Base-by-base conservation (phyloP, 495 filamentous ascomycete species). In the Jackrogersella minutella region DNA sequence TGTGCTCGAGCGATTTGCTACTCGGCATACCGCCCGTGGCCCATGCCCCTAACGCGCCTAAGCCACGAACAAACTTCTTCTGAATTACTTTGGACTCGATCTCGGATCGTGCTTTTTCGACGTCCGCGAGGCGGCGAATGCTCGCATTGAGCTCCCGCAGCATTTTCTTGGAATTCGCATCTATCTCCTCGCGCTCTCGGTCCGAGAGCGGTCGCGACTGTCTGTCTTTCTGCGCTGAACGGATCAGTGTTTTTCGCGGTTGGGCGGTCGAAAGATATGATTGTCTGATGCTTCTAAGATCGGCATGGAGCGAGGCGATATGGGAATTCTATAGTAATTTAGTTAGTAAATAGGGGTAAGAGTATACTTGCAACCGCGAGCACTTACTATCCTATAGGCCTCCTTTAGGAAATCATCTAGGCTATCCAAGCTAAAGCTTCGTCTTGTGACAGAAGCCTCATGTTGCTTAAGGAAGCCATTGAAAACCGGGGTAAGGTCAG, bases 331-430 rank as follows among this genome's bases (percentile, higher is more conserved):
- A 70, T 1, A 55, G 58, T 55, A n/a, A 58, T 58, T n/a, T 52
- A 26, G 50, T 60, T 56, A 43, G 54, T 56, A 21, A 53, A 39
- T 31, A 28, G 16, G 58, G 52, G 64, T 53, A 31, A 30, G 17
- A 37, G 41, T 62, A 26, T 24, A 46, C 16, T 24, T 49, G 13
- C 21, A 47, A 39, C 19, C 24, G 53, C 21, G 62, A 47, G 37
- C 61, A 60, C 87, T 72, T 78, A 96, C 95, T 70, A 99, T 99
- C 77, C 88, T 86, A 78, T 97, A 92, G 46, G 95, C 95, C 80
- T 98, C 96, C 77, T 95, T 93, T 30, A 99, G 83, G 74, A 98
- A 99, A 78, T 92, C 91, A 74, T 97, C 92, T 50, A 91, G 80
- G 36, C 77, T 79, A 33, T 84, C 75, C 4, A 76, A 49, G 31